phyloP scores from a whole-genome alignment of 208 protist genomes.

The Leishmania turanica region DNA sequence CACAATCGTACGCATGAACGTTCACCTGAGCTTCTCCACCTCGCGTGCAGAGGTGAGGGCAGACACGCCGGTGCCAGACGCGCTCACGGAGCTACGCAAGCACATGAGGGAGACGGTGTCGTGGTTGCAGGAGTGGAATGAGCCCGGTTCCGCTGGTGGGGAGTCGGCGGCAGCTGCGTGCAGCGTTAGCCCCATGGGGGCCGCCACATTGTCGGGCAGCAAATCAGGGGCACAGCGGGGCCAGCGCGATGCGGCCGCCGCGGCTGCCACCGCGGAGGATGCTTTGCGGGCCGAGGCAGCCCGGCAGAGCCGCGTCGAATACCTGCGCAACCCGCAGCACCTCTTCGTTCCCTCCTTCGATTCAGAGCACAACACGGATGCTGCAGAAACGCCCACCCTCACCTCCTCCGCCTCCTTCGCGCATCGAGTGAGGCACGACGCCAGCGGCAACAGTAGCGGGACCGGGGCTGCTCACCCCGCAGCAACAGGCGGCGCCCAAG shows the following conservation, averaged over 20 bases:
- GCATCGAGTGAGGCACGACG: constrained; percentile 11
- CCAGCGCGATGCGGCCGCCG: constrained; percentile 25
- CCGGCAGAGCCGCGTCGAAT: constrained; percentile 51
- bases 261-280: constrained; percentile 44
- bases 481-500: background rate
- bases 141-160: background rate
- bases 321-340: constrained; percentile 65
- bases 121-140: constrained; percentile 28
- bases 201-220: background rate
- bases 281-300: constrained; percentile 39
- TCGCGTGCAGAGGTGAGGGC: constrained; percentile 53
- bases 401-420: constrained; percentile 2
- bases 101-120: constrained; percentile 27
- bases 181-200: background rate
- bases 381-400: background rate
- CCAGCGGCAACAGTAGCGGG: background rate
- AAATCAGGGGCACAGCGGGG: constrained; percentile 6
- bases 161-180: background rate
- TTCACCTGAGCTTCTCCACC: constrained; percentile 50
- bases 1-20: constrained; percentile 32
- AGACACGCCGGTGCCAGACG: constrained; percentile 34
- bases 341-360: constrained; percentile 45
- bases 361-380: constrained; percentile 15
- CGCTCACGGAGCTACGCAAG: constrained; percentile 33
- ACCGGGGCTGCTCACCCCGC: background rate